Evolutionary conservation across 2,329 filamentous ascomycete species (phyloP), one percentile per base, ranked within the genome.

Genomic region (Dryadomyces sulphureus): DNA sequence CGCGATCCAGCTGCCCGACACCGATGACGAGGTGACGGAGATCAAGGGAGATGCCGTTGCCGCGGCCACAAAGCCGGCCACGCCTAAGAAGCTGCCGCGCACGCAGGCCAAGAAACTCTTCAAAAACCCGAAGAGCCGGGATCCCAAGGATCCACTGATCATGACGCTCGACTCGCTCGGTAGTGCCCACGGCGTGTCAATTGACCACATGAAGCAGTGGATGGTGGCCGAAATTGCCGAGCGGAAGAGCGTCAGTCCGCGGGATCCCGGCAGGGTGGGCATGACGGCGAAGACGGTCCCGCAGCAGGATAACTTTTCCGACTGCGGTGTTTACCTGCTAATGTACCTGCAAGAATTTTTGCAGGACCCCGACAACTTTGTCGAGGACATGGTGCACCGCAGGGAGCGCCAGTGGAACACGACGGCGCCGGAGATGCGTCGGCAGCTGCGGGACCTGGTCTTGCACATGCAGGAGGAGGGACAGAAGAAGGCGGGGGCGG

Each of bases 131-230:
- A 61, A 62, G 27, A 73, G 67, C 50, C 63, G 65, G 48, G 66
- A 75, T 45, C 62, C 66, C 1, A 65, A 64, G 8, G 69, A 77
- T 43, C 78, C 86, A 1, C 74, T 76, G 32, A 88, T 96, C 50
- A 79, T 96, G 52, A 87, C 86, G 0, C 73, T 96, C 22, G 92
- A 98, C 60, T 96, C 92, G 0, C 69, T 96, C 1, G 80, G 79
- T n/a, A 55, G 62, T 5, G 40, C 66, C 0, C 86, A 89, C 53
- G 67, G 73, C 1, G 64, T 68, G 1, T 84, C 86, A 6, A 77
- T 82, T 50, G 72, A 61, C 41, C 71, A 73, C 32, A 66, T 98
- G 25, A 88, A 81, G 55, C 73, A 84, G 22, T 96, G 94, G 60
- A 67, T 96, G 5, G 57, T 72, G 7, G 73, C 75, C 41, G 92